Percentiles rank a stretch among this genome's conserved stretches.
Evolutionary conservation across 345 rosid genomes (phyloP).

Genomic region (Arabis hirsuta): DNA sequence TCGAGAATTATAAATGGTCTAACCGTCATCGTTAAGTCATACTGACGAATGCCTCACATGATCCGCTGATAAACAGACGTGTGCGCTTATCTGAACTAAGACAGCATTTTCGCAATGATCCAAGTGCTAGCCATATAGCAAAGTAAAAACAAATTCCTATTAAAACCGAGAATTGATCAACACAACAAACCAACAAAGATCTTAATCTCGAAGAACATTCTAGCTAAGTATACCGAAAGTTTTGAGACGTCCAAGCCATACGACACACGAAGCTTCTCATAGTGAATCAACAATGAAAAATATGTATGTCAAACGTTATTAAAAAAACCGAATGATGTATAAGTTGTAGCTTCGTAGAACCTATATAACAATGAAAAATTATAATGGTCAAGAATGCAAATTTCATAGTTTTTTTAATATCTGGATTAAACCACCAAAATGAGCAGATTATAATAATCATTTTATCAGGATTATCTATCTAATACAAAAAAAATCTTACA

Average conservation of each 20-base stretch:
- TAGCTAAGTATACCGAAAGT: no score
- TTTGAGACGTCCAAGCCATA: no score
- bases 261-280: no score
- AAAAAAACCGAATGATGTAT: no score
- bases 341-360: background rate
- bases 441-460: background rate
- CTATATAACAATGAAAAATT: no score
- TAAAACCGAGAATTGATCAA: no score
- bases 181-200: no score
- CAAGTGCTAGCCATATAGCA: no score
- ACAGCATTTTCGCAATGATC: background rate
- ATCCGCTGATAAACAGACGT: slow-evolving; percentile 7
- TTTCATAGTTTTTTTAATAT: background rate
- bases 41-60: slow-evolving; percentile 17
- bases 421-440: background rate
- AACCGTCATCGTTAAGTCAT: slow-evolving; percentile 13
- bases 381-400: background rate
- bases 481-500: background rate
- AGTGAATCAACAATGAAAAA: no score
- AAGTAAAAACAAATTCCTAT: no score
- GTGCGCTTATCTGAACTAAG: slow-evolving; percentile 9
- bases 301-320: no score
- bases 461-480: background rate
- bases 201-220: no score
- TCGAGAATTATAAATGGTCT: background rate